A percentile compares a stretch with the other conserved stretches of the same genome.
phyloP scores from a whole-genome alignment of 2,329 filamentous ascomycete species.

The Blastomyces parvus region DNA sequence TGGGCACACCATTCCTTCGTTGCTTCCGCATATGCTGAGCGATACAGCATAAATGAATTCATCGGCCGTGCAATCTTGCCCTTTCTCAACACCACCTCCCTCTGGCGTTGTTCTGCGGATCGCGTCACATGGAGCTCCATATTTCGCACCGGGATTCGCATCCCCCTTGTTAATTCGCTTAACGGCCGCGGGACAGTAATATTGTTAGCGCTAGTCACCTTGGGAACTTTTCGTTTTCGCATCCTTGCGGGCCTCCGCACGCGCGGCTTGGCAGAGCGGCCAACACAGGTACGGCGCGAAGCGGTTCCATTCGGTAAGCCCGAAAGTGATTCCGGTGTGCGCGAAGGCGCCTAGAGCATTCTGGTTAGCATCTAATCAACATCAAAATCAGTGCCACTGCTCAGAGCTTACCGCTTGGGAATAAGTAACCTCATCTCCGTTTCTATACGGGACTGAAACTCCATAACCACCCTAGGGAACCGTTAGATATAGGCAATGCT shows the following conservation, averaged over 20 bases:
- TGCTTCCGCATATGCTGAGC: conserved; percentile 80
- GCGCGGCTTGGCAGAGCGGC: conserved; percentile 11
- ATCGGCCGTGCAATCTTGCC: conserved; percentile 84
- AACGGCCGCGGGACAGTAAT: conserved; percentile 16
- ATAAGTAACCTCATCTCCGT: conserved; percentile 9
- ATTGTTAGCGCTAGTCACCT: conserved; percentile 11
- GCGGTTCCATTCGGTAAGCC: background rate
- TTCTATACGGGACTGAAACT: conserved; percentile 7
- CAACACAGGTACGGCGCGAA: background rate
- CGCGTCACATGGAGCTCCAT: conserved; percentile 74
- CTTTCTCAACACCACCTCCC: conserved; percentile 60
- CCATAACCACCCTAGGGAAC: conserved; percentile 9
- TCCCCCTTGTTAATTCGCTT: conserved; percentile 18
- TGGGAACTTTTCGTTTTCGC: conserved; percentile 13
- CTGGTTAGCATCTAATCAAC: background rate
- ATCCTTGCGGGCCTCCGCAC: conserved; percentile 17
- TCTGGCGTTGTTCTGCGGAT: conserved; percentile 52
- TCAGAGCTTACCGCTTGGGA: conserved; percentile 7
- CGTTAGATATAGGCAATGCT: background rate
- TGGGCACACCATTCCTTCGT: conserved; percentile 72
- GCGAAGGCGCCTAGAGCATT: background rate
- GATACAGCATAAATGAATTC: conserved; percentile 98
- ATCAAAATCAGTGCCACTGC: background rate
- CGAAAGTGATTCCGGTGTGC: background rate
- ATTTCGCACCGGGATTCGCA: conserved; percentile 56